Conservation (phyloP, 208 protist genomes). For the Crithidia expoeki region DNA sequence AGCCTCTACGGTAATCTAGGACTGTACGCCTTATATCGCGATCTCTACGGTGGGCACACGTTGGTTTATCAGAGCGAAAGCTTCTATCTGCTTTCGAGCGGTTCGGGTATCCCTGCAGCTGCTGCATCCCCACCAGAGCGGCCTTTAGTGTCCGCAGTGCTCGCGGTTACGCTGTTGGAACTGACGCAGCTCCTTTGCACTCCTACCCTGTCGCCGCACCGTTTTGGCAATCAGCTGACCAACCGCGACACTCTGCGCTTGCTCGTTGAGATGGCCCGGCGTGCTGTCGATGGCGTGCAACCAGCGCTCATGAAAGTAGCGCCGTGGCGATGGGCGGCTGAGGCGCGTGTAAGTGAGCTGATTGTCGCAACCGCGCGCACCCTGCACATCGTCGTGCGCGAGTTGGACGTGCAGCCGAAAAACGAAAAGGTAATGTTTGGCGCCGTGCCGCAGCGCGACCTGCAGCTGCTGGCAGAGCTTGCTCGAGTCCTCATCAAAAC, state of each 20-base stretch:
- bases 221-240: not conserved
- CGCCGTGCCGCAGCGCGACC: conserved; percentile 18
- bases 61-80: not conserved
- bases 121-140: conserved; percentile 22
- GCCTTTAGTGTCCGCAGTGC: conserved; percentile 15
- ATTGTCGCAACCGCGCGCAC: conserved; percentile 8
- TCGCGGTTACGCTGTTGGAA: conserved; percentile 28
- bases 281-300: conserved; percentile 23
- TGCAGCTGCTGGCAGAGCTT: conserved; percentile 26
- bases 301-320: not conserved
- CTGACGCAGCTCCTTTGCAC: conserved; percentile 29
- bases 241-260: conserved; percentile 27
- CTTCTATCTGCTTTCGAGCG: too few species aligned
- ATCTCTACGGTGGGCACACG: conserved; percentile 11
- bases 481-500: conserved; percentile 15
- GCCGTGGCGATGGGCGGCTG: conserved; percentile 28
- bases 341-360: conserved; percentile 13
- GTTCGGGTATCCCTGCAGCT: too few species aligned
- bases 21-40: conserved; percentile 7
- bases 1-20: conserved; percentile 28
- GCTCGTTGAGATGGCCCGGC: conserved; percentile 31
- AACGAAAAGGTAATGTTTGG: conserved; percentile 36
- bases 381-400: conserved; percentile 15
- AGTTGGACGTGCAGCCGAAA: conserved; percentile 17
- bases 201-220: not conserved